These are phyloP conservation scores for Mucor sp. DNA, from an alignment of 371 early-diverging fungal species.

Conservation along the genomic window DNA sequence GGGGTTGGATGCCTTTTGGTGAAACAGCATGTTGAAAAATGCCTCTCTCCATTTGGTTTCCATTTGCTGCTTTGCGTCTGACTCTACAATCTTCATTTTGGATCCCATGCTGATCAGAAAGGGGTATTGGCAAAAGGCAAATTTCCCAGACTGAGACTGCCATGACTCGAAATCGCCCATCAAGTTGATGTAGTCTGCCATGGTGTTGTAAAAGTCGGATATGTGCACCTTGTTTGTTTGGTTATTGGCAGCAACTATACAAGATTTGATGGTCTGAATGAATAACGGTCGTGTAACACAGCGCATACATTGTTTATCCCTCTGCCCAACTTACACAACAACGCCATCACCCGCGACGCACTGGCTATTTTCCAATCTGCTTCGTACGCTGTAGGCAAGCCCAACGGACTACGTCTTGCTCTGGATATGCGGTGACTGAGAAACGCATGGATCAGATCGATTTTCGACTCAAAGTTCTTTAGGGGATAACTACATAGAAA, in stretches of 20 bases:
- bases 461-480: slow-evolving; percentile 66
- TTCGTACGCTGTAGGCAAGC: slow-evolving; percentile 57
- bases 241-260: slow-evolving; percentile 69
- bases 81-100: slow-evolving; percentile 86
- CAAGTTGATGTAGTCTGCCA: slow-evolving; percentile 81
- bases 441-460: slow-evolving; percentile 80
- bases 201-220: slow-evolving; percentile 84
- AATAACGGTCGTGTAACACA: neutral
- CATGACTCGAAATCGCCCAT: slow-evolving; percentile 83
- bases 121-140: slow-evolving; percentile 90
- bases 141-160: slow-evolving; percentile 78
- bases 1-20: slow-evolving; percentile 77
- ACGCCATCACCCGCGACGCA: slow-evolving; percentile 89
- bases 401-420: slow-evolving; percentile 48
- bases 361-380: slow-evolving; percentile 84
- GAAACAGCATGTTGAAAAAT: slow-evolving; percentile 78
- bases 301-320: neutral
- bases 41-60: slow-evolving; percentile 75
- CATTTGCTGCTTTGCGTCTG: slow-evolving; percentile 90
- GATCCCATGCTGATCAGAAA: slow-evolving; percentile 84
- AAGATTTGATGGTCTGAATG: slow-evolving; percentile 16
- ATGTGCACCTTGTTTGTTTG: slow-evolving; percentile 62
- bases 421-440: slow-evolving; percentile 77
- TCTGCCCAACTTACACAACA: slow-evolving; percentile 67
- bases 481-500: slow-evolving; percentile 53